phyloP scores from a whole-genome alignment of 805 yeast genomes.

The Isabelozyma pseudorhagii region DNA sequence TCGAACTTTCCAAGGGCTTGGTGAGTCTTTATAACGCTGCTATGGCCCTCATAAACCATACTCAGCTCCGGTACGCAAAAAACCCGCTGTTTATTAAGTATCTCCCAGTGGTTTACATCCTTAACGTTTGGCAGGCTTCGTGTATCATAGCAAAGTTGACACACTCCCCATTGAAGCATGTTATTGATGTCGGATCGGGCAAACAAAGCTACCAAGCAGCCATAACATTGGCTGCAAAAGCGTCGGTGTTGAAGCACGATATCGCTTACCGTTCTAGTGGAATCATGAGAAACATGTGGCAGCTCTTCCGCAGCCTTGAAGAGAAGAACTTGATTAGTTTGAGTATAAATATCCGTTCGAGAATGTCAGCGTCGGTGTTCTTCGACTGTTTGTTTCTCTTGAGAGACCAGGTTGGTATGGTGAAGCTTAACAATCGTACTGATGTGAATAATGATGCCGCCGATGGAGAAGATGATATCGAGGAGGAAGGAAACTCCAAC shows the following conservation, averaged over 20 bases:
- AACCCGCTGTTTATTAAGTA: slow-evolving; percentile 66
- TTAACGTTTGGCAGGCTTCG: slow-evolving; percentile 90
- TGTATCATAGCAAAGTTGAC: slow-evolving; percentile 75
- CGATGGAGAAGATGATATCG: slow-evolving; percentile 24
- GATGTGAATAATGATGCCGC: slow-evolving; percentile 17
- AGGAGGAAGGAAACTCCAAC: slow-evolving; percentile 21
- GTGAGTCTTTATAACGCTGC: slow-evolving; percentile 81
- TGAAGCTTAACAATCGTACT: slow-evolving; percentile 45
- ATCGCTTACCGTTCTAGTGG: slow-evolving; percentile 91
- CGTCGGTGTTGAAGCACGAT: slow-evolving; percentile 87
- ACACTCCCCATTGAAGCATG: slow-evolving; percentile 68
- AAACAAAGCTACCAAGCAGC: slow-evolving; percentile 66
- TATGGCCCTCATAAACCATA: slow-evolving; percentile 64
- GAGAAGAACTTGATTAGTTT: slow-evolving; percentile 43
- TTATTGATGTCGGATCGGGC: slow-evolving; percentile 70
- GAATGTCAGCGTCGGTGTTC: slow-evolving; percentile 91
- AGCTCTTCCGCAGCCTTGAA: slow-evolving; percentile 66
- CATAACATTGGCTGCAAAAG: slow-evolving; percentile 64
- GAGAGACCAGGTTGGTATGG: slow-evolving; percentile 86
- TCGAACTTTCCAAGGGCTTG: slow-evolving; percentile 70
- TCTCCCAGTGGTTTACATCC: slow-evolving; percentile 78
- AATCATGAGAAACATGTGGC: slow-evolving; percentile 94
- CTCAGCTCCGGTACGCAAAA: slow-evolving; percentile 54
- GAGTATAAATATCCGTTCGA: slow-evolving; percentile 62
- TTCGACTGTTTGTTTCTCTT: slow-evolving; percentile 86